Conservation (phyloP, 1,139 yeast genomes). For the Yarrowia galli region DNA sequence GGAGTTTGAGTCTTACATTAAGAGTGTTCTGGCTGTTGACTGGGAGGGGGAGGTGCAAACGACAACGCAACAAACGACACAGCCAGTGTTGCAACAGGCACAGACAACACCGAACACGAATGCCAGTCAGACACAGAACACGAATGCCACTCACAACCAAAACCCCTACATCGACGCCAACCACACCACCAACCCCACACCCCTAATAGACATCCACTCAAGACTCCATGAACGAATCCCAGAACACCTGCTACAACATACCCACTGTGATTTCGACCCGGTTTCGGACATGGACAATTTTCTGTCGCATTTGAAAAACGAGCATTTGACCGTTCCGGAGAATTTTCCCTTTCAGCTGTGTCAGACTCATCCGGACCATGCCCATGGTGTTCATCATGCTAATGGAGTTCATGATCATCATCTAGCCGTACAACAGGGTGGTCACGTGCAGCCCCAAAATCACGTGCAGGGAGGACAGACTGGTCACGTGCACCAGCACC, state of each 20-base stretch:
- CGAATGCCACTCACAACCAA: background rate
- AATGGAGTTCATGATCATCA: slow-evolving; percentile 28
- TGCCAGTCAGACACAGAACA: background rate
- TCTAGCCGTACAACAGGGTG: background rate
- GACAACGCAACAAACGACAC: background rate
- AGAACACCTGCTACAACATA: slow-evolving; percentile 14
- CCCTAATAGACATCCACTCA: slow-evolving; percentile 14
- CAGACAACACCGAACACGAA: background rate
- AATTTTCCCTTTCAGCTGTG: slow-evolving; percentile 41
- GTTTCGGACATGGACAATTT: slow-evolving; percentile 47
- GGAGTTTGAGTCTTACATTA: slow-evolving; percentile 33
- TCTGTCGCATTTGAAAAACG: slow-evolving; percentile 50
- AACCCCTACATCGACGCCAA: background rate
- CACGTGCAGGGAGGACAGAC: background rate
- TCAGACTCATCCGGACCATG: slow-evolving; percentile 33
- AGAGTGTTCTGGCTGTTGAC: slow-evolving; percentile 18
- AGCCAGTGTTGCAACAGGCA: no score
- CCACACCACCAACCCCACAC: no score
- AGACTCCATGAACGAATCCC: slow-evolving; percentile 23
- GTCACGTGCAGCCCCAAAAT: background rate
- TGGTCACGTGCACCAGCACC: background rate
- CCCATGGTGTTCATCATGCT: slow-evolving; percentile 30
- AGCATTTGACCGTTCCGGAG: slow-evolving; percentile 48
- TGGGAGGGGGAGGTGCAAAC: slow-evolving; percentile 22
- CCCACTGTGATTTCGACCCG: slow-evolving; percentile 28